These are phyloP conservation scores for Podila clonocystis DNA, from an alignment of 192 early-diverging fungal genomes.

Conservation along the genomic window DNA sequence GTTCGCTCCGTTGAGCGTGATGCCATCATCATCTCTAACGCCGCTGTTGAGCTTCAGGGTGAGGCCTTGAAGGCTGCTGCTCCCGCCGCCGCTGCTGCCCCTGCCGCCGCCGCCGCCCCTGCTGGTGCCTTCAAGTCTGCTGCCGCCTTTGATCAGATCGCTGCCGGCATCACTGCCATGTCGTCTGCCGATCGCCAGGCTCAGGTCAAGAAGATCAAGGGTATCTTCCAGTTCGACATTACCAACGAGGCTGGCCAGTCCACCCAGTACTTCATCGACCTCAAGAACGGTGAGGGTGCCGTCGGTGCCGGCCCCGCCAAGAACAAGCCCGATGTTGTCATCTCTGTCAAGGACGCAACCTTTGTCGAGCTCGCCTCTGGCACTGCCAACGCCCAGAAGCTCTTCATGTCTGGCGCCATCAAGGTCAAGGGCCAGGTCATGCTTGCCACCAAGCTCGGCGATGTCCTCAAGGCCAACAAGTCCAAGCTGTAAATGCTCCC, in stretches of 20 bases:
- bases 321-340: slow-evolving; percentile 73
- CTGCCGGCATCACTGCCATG: slow-evolving; percentile 59
- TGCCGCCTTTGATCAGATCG: slow-evolving; percentile 76
- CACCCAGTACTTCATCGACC: slow-evolving; percentile 82
- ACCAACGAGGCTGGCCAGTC: slow-evolving; percentile 70
- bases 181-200: slow-evolving; percentile 70
- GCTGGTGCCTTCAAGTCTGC: slow-evolving; percentile 78
- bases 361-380: slow-evolving; percentile 88
- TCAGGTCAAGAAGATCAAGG: slow-evolving; percentile 78
- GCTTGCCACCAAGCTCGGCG: slow-evolving; percentile 73
- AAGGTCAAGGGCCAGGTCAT: slow-evolving; percentile 82
- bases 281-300: slow-evolving; percentile 78
- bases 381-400: slow-evolving; percentile 84
- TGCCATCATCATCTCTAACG: slow-evolving; percentile 89
- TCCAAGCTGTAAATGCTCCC: slow-evolving; percentile 64
- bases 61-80: slow-evolving; percentile 45
- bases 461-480: slow-evolving; percentile 67
- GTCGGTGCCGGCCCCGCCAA: slow-evolving; percentile 71
- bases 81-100: slow-evolving; percentile 35
- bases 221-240: slow-evolving; percentile 84
- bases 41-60: slow-evolving; percentile 85
- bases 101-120: slow-evolving; percentile 53
- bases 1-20: slow-evolving; percentile 95
- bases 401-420: slow-evolving; percentile 88
- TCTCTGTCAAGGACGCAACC: slow-evolving; percentile 77